These are phyloP conservation scores for Tagetes erecta DNA, from an alignment of 129 eudicot species.

Conservation along the genomic window DNA sequence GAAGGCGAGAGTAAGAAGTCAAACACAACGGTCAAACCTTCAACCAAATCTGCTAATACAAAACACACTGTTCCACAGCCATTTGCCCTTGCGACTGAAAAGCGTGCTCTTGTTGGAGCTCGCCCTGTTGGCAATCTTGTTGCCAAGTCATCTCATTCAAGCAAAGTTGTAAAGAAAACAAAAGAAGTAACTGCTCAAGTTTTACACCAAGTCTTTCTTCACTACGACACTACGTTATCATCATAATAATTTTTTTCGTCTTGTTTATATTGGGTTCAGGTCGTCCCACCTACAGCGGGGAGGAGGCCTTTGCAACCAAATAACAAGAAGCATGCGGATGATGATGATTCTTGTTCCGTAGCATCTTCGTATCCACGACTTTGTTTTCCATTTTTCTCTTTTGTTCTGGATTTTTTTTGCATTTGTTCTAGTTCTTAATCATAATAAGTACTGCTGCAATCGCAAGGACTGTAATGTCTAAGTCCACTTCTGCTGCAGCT, in stretches of 20 bases:
- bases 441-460: constrained; percentile 50
- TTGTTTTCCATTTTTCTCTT: not conserved
- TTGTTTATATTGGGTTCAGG: constrained; percentile 8
- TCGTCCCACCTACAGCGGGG: constrained; percentile 30
- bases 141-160: constrained; percentile 38
- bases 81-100: constrained; percentile 90
- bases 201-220: not conserved
- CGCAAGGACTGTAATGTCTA: constrained; percentile 48
- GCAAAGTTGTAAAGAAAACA: constrained; percentile 36
- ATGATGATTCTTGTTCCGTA: constrained; percentile 69
- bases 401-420: constrained; percentile 6
- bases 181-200: constrained; percentile 45
- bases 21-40: constrained; percentile 34
- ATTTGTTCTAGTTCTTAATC: constrained; percentile 46
- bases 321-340: constrained; percentile 81
- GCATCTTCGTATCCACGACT: constrained; percentile 70
- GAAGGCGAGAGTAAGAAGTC: constrained; percentile 49
- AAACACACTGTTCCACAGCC: constrained; percentile 73
- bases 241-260: not conserved
- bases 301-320: constrained; percentile 79
- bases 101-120: constrained; percentile 60
- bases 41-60: constrained; percentile 48
- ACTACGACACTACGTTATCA: not conserved
- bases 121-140: constrained; percentile 49
- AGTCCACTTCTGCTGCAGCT: constrained; percentile 62